These are phyloP conservation scores for Alternaria viburni DNA, from an alignment of 2,329 filamentous ascomycete genomes.

Conservation along the genomic window DNA sequence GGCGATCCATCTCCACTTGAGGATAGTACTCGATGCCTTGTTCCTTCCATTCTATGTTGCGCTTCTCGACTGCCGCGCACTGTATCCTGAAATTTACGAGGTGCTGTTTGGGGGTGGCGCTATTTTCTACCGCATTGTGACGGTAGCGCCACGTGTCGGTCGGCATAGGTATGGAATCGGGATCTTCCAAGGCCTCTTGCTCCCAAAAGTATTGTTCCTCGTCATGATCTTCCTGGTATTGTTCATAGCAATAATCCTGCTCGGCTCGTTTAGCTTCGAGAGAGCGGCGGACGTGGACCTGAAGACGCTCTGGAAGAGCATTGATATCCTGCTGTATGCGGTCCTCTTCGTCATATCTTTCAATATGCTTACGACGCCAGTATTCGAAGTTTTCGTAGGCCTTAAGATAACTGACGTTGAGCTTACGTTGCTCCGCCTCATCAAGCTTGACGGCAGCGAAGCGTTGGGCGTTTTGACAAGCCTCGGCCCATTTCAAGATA, in stretches of 20 bases:
- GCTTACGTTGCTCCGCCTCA: neutral
- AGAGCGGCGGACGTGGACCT: neutral
- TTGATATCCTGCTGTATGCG: neutral
- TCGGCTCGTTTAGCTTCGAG: neutral
- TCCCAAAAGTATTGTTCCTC: neutral
- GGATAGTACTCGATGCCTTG: neutral
- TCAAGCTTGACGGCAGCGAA: neutral
- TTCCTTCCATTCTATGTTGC: neutral
- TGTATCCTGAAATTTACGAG: neutral
- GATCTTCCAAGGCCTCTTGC: neutral
- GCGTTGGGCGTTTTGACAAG: neutral
- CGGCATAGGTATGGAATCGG: neutral
- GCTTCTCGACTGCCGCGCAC: neutral
- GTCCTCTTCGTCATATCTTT: neutral
- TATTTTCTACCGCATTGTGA: neutral
- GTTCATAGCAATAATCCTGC: neutral
- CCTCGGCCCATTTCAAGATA: constrained; percentile 1
- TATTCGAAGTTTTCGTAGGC: neutral
- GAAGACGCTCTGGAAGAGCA: neutral
- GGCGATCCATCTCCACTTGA: neutral
- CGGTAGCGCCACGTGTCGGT: neutral
- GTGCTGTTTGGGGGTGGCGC: neutral
- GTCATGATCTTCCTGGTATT: neutral
- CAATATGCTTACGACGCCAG: constrained; percentile 4
- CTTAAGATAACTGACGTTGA: neutral